These are phyloP conservation scores for Xylaria digitata DNA, from an alignment of 2,329 filamentous ascomycete genomes.

Conservation along the genomic window DNA sequence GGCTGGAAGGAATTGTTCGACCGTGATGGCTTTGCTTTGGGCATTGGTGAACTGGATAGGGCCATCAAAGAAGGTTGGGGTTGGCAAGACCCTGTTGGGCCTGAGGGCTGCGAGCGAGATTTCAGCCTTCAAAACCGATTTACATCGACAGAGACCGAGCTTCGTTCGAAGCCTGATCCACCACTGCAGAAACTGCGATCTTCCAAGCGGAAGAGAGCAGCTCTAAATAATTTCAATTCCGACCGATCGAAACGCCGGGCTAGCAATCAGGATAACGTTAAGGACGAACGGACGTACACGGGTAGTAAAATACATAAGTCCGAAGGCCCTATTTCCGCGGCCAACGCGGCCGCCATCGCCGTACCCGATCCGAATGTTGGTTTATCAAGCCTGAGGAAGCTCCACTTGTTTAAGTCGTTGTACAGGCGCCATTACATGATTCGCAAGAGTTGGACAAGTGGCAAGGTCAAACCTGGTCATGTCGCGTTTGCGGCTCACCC, in stretches of 20 bases:
- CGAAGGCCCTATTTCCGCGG: conserved; percentile 87
- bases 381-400: conserved; percentile 78
- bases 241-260: conserved; percentile 67
- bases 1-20: conserved; percentile 96
- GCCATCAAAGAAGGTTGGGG: conserved; percentile 95
- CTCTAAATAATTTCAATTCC: conserved; percentile 57
- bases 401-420: conserved; percentile 95
- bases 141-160: conserved; percentile 65
- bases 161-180: conserved; percentile 58
- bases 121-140: conserved; percentile 70
- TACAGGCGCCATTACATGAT: conserved; percentile 95
- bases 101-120: conserved; percentile 82
- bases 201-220: conserved; percentile 68
- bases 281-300: conserved; percentile 56
- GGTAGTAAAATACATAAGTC: conserved; percentile 66
- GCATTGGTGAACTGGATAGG: conserved; percentile 83
- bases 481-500: conserved; percentile 97
- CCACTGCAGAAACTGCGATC: conserved; percentile 58
- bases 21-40: conserved; percentile 80
- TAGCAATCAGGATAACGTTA: conserved; percentile 59
- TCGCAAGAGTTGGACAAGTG: conserved; percentile 89
- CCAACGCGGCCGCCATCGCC: conserved; percentile 83
- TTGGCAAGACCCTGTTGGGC: conserved; percentile 88
- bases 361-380: conserved; percentile 86
- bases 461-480: conserved; percentile 85